phyloP scores from a whole-genome alignment of 441 rosid genomes.

The Rhodomyrtus psidioides region DNA sequence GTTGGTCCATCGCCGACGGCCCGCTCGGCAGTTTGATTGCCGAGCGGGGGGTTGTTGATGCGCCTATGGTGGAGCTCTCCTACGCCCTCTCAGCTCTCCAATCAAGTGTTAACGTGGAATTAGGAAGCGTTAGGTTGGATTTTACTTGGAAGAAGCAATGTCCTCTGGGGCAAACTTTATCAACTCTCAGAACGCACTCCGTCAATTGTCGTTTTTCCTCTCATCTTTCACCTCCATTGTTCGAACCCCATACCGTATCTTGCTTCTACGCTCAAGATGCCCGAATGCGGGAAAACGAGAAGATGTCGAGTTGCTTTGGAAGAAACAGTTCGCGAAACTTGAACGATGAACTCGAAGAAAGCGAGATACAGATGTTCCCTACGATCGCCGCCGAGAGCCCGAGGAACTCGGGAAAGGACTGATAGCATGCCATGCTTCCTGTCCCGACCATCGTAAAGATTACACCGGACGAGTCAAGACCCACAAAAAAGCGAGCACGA shows the following conservation, averaged over 20 bases:
- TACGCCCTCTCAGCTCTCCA: too few relatives aligned
- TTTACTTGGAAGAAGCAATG: too few relatives aligned
- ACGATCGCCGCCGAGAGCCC: not conserved
- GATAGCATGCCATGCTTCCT: not conserved
- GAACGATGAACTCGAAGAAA: not conserved
- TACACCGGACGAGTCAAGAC: not conserved
- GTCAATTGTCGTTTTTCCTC: too few relatives aligned
- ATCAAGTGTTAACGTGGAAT: too few relatives aligned
- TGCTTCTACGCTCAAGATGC: not conserved
- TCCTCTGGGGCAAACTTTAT: too few relatives aligned
- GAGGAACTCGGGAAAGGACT: not conserved
- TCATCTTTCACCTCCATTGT: not conserved
- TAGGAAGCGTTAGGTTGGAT: too few relatives aligned
- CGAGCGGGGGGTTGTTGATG: too few relatives aligned
- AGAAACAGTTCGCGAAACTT: not conserved
- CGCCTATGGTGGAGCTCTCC: too few relatives aligned
- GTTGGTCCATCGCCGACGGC: too few relatives aligned
- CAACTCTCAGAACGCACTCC: too few relatives aligned
- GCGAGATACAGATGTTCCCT: not conserved
- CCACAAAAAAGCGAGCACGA: not conserved
- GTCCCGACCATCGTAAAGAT: fast-evolving
- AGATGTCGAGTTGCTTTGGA: not conserved
- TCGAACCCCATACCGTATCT: not conserved
- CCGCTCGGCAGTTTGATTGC: too few relatives aligned
- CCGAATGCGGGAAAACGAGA: not conserved